Evolutionary conservation across 2,329 filamentous ascomycete genomes (phyloP), one percentile per base, ranked within the genome.

Genomic region (Aurifilum marmelostoma): DNA sequence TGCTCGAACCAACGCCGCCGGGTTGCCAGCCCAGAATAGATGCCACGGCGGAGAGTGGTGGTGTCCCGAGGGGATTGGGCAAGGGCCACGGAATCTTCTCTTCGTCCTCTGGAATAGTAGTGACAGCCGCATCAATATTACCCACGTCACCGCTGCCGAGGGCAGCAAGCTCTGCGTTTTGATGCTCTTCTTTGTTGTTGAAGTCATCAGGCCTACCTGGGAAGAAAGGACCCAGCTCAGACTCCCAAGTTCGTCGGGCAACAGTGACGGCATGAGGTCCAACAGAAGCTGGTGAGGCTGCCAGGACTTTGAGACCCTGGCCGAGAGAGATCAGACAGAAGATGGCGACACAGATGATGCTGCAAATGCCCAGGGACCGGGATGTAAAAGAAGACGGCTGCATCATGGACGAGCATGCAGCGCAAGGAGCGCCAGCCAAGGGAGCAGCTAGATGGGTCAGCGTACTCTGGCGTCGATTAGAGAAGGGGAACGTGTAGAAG

Each of bases 201-300:
- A 29, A 16, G 32, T 39, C 21, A 5, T 63, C 60, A 9, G 61
- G 64, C 27, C 47, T 61, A 11, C 64, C 60, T 29, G 24, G 34
- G 24, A 65, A 62, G 43, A 65, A 69, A 21, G 47, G 67, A 18
- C 69, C 61, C 63, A 65, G 67, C 41, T 69, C 67, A n/a, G 67
- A 66, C 56, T 67, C 67, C 69, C 67, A 69, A 14, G 50, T 67
- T 21, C 69, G 69, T 16, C 67, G 64, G 39, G 39, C 54, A 50
- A 50, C 37, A 29, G 34, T 43, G 8, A 47, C n/a, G 24, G 32
- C 52, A 12, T 24, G 39, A 32, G 29, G 67, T 24, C 27, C 29
- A 54, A 62, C 24, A 41, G 64, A 59, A 21, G 61, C 11, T 2
- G 32, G 27, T 34, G 69, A 61, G 24, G 64, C 58, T 14, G 61